Conservation (phyloP, 1,284 basidiomycete genomes). For the Trametes versicolor region DNA sequence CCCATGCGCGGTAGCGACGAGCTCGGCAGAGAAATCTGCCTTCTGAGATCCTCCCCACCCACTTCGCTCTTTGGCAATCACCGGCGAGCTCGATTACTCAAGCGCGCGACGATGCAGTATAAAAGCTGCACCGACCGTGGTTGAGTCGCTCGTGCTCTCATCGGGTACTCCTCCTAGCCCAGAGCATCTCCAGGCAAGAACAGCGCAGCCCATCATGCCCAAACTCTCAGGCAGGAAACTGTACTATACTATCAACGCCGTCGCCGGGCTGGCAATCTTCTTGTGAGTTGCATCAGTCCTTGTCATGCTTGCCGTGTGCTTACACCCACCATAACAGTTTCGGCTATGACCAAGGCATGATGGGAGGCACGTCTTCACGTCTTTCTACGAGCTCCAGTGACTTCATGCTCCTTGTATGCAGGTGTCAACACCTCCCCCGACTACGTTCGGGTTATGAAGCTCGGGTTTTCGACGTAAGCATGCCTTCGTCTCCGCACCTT, state of each 20-base stretch:
- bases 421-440: constrained; percentile 60
- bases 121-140: neutral
- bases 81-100: constrained; percentile 14
- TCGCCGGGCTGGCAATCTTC: constrained; percentile 58
- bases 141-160: constrained; percentile 13
- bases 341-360: constrained; percentile 67
- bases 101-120: constrained; percentile 6
- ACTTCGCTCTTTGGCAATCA: constrained; percentile 17
- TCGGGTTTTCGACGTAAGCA: constrained; percentile 50
- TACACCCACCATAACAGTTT: constrained; percentile 44
- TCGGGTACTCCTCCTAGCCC: constrained; percentile 3
- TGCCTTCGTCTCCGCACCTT: neutral
- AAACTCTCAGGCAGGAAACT: constrained; percentile 41
- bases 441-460: constrained; percentile 55
- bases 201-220: constrained; percentile 28
- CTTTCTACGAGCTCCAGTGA: neutral
- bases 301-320: neutral
- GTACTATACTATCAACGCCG: constrained; percentile 47
- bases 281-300: constrained; percentile 48
- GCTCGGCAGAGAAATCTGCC: constrained; percentile 27
- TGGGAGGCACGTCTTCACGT: constrained; percentile 48
- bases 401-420: neutral
- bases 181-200: constrained; percentile 5
- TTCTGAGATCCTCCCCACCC: constrained; percentile 15
- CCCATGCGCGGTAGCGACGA: constrained; percentile 28